These are phyloP conservation scores for Cyclostephanos invisitatus DNA, from an alignment of 108 stramenopile species.

Conservation along the genomic window DNA sequence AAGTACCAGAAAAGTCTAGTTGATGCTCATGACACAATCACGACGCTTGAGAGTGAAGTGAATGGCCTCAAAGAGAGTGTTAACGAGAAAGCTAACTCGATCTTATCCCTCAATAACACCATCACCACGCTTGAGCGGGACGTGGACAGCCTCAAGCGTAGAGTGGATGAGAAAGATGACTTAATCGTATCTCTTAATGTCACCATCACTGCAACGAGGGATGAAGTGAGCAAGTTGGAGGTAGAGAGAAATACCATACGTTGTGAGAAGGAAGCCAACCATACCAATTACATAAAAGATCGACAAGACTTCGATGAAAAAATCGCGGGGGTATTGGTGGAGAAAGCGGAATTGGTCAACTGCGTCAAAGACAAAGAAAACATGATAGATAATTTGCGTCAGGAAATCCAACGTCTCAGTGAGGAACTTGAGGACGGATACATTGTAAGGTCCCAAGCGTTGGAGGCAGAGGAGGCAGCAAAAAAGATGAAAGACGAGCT, in stretches of 20 bases:
- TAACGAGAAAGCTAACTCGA: slow-evolving; percentile 27
- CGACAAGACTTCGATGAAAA: slow-evolving; percentile 19
- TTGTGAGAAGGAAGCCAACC: slow-evolving; percentile 15
- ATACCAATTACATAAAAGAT: slow-evolving; percentile 7
- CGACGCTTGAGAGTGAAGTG: slow-evolving; percentile 35
- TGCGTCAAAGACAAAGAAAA: slow-evolving; percentile 27
- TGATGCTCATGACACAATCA: slow-evolving; percentile 39
- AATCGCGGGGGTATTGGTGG: slow-evolving; percentile 4
- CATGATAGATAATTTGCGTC: slow-evolving; percentile 24
- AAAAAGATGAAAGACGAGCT: slow-evolving; percentile 19
- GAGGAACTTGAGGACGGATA: slow-evolving; percentile 37
- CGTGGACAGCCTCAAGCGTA: slow-evolving; percentile 22
- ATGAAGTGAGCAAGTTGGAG: slow-evolving; percentile 15
- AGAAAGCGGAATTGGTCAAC: slow-evolving; percentile 16
- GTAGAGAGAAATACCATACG: slow-evolving; percentile 13
- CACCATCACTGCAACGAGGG: slow-evolving; percentile 8
- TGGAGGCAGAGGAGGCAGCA: slow-evolving; percentile 33
- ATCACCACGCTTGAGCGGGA: slow-evolving; percentile 30
- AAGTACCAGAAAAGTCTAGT: slow-evolving; percentile 30
- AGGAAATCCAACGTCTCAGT: slow-evolving; percentile 31
- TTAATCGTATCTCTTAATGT: slow-evolving; percentile 22
- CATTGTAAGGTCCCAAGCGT: slow-evolving; percentile 18
- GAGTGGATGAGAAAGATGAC: slow-evolving; percentile 32
- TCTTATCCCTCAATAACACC: slow-evolving; percentile 21
- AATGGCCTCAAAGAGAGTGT: slow-evolving; percentile 19